Conservation (phyloP, 805 yeast genomes). For the Myxozyma kluyveri region DNA sequence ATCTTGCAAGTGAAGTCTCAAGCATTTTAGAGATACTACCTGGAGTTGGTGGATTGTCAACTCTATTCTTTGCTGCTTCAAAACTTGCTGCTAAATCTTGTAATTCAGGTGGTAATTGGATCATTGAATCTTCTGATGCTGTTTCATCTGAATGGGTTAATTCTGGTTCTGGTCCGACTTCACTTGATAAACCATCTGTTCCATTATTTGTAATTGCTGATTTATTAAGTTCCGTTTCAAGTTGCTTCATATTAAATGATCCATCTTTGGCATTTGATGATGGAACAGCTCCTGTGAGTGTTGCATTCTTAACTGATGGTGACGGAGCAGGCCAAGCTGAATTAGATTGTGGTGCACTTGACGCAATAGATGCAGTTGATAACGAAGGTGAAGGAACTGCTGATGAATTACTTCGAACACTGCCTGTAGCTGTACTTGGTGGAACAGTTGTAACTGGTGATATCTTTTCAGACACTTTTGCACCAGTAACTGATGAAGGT, state of each 20-base stretch:
- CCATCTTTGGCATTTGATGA: constrained; percentile 4
- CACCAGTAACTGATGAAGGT: constrained; percentile 30
- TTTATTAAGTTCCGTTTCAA: constrained; percentile 23
- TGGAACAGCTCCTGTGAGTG: not conserved
- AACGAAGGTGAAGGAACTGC: constrained; percentile 29
- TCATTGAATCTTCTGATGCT: constrained; percentile 18
- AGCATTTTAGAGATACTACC: constrained; percentile 55
- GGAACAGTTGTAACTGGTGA: constrained; percentile 19
- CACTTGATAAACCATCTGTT: not conserved
- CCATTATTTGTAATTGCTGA: not conserved
- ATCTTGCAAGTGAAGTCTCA: constrained; percentile 76
- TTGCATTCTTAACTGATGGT: not conserved
- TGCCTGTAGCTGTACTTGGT: constrained; percentile 3
- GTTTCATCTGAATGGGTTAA: constrained; percentile 25
- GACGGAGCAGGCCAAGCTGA: not conserved
- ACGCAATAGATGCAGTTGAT: constrained; percentile 24
- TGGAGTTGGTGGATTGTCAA: constrained; percentile 53
- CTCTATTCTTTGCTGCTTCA: constrained; percentile 45
- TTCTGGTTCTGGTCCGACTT: constrained; percentile 17
- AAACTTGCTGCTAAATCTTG: constrained; percentile 42
- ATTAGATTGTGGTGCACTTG: not conserved
- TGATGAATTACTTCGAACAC: not conserved
- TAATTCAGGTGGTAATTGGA: constrained; percentile 42
- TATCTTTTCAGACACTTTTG: constrained; percentile 27
- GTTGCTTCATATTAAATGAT: constrained; percentile 14